A percentile compares a stretch with the other conserved stretches of the same genome.
phyloP scores from a whole-genome alignment of 441 rosid genomes.

The Euphorbia schlechtendalii region DNA sequence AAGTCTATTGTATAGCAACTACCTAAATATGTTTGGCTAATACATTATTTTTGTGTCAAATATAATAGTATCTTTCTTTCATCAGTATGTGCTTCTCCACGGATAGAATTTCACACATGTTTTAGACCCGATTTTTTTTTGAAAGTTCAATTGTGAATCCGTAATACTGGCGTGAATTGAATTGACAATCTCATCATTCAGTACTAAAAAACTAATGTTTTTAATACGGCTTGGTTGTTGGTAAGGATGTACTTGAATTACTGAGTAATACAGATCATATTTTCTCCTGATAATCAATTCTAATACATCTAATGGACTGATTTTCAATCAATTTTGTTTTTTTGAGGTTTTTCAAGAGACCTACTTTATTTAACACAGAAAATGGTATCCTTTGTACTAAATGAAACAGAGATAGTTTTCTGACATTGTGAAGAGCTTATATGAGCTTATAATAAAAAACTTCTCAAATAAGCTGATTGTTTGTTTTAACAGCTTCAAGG shows the following conservation, averaged over 20 bases:
- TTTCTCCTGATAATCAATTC: background rate
- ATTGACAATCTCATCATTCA: background rate
- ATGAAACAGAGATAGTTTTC: background rate
- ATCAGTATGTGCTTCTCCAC: background rate
- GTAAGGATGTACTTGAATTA: background rate
- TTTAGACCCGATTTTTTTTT: background rate
- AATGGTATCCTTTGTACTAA: background rate
- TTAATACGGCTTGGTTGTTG: background rate
- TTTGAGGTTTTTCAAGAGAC: background rate
- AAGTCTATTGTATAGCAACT: background rate
- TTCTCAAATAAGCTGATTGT: constrained; percentile 9
- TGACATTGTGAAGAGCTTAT: background rate
- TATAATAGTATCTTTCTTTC: background rate
- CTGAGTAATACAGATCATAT: background rate
- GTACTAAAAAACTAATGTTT: background rate
- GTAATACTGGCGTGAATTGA: background rate
- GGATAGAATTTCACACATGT: background rate
- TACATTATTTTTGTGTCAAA: background rate
- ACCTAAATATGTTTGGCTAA: background rate
- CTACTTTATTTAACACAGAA: background rate
- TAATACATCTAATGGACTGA: background rate
- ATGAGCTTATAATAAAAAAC: background rate
- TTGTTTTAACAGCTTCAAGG: constrained; percentile 35
- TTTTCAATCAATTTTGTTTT: background rate
- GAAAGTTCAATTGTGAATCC: background rate